Base-by-base conservation (phyloP, 495 filamentous ascomycete species). In the Staphylotrichum longicolle region DNA sequence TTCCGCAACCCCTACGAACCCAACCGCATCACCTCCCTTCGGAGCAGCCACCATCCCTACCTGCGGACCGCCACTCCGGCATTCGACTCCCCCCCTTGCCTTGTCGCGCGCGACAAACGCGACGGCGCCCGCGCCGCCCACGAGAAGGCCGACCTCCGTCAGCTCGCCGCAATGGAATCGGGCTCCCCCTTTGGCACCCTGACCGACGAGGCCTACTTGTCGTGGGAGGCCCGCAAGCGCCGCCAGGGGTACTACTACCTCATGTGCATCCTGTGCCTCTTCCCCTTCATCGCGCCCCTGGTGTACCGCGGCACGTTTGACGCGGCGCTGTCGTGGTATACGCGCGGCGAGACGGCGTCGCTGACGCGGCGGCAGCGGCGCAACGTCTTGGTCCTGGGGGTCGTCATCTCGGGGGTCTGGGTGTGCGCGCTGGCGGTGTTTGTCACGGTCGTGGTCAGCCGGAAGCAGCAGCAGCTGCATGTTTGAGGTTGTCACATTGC, bases 201-300 rank as follows among this genome's bases (percentile, higher is more conserved):
- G 12, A 45, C 54, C n/a, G 63, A 68, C 12, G 71, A 75, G 12
- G 57, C 60, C 5, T 64, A 63, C 42, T 54, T 77, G 20, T 73
- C 75, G 5, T 66, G 64, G 51, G 46, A 65, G 7, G 68, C 63
- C 1, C 58, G 65, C 20, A 34, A 20, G 12, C 66, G 60, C 5
- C 74, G 74, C 12, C 33, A 54, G n/a, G 40, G 44, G 3, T 77
- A 52, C 42, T 77, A 73, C 58, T 67, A 60, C 30, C 1, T 66
- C n/a, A 60, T 75, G 56, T 65, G 67, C n/a, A 11, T 34, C 3
- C 32, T 76, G 9, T 68, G 66, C 34, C 45, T 72, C 4, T 54
- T 77, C 7, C 76, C 76, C 0, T 77, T 78, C 35, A 53, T 77
- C 12, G 70, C 69, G 0, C 49, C 71, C 10, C 60, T 73, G 6